phyloP scores from a whole-genome alignment of 305 asterid genomes.

The Fraxinus velutina region DNA sequence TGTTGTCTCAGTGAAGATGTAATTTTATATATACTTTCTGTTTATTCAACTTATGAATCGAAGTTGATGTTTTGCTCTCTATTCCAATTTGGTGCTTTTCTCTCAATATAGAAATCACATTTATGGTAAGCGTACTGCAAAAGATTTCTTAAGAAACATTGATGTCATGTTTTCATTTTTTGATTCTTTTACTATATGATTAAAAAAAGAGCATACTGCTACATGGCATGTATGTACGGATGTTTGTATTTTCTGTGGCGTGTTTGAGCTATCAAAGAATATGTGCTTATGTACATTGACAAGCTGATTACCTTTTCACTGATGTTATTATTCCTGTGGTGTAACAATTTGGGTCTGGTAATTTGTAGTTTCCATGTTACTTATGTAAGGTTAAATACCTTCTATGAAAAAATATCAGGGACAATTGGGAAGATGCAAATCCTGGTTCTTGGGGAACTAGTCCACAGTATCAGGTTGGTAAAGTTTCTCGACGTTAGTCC shows the following conservation, averaged over 20 bases:
- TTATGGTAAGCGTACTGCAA: background rate
- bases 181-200: background rate
- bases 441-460: slow-evolving; percentile 97
- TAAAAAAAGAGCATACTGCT: background rate
- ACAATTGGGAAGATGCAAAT: slow-evolving; percentile 92
- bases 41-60: background rate
- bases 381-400: slow-evolving; percentile 12
- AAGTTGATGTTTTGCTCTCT: slow-evolving; percentile 2
- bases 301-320: background rate
- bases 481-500: slow-evolving; percentile 5
- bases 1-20: slow-evolving; percentile 8
- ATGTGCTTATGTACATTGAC: background rate
- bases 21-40: background rate
- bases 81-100: background rate
- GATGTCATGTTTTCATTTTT: background rate
- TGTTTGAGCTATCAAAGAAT: background rate
- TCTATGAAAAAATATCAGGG: slow-evolving; percentile 47
- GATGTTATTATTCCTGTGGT: background rate
- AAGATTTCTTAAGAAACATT: background rate
- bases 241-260: background rate
- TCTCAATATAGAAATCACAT: background rate
- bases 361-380: background rate
- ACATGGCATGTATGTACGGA: background rate
- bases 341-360: background rate
- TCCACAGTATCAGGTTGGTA: slow-evolving; percentile 84